phyloP scores from a whole-genome alignment of 2,329 filamentous ascomycete genomes.

The Phoma sp. region DNA sequence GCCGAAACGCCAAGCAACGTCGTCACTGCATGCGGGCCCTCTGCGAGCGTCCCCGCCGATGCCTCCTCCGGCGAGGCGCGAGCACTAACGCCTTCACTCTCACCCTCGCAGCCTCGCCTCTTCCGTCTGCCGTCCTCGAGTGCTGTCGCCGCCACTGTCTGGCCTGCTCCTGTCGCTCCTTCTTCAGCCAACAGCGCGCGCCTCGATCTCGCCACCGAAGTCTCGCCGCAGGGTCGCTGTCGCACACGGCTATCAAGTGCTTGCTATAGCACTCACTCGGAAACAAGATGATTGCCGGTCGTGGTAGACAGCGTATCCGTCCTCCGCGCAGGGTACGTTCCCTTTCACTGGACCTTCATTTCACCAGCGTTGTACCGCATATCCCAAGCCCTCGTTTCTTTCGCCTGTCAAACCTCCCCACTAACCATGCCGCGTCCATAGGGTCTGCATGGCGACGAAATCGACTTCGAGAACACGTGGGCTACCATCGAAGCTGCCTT shows the following conservation, averaged over 20 bases:
- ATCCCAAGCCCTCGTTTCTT: slow-evolving; percentile 6
- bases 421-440: slow-evolving; percentile 41
- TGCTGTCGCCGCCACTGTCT: neutral
- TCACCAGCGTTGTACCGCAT: neutral
- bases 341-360: neutral
- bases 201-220: slow-evolving; percentile 1
- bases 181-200: neutral
- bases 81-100: slow-evolving; percentile 9
- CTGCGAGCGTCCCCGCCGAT: slow-evolving; percentile 10
- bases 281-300: slow-evolving; percentile 57
- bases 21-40: slow-evolving; percentile 28
- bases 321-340: slow-evolving; percentile 69
- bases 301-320: slow-evolving; percentile 67
- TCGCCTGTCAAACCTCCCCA: slow-evolving; percentile 4
- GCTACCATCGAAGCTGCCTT: slow-evolving; percentile 76
- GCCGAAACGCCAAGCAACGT: slow-evolving; percentile 12
- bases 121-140: neutral
- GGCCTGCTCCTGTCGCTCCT: slow-evolving; percentile 1
- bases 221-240: neutral
- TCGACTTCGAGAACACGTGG: slow-evolving; percentile 90
- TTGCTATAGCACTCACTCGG: neutral
- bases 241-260: neutral
- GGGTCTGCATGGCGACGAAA: slow-evolving; percentile 65
- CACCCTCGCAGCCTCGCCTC: neutral
- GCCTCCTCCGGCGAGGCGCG: neutral